Conservation (phyloP, 352 stramenopile species). For the Salisapilia sapeloensis region DNA sequence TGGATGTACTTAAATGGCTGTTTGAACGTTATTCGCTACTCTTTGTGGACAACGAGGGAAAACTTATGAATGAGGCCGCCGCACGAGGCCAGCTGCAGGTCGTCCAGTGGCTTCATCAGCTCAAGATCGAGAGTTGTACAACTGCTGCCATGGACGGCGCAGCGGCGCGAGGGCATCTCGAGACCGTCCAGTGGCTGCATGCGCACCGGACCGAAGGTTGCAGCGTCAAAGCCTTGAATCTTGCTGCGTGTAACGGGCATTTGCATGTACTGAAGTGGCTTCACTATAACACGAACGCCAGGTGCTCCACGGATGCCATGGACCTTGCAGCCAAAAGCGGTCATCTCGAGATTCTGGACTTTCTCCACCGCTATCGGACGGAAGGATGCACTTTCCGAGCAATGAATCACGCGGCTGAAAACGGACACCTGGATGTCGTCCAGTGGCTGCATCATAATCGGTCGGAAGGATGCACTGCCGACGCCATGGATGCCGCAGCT, state of each 20-base stretch:
- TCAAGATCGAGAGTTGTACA: slow-evolving; percentile 15
- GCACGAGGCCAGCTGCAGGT: slow-evolving; percentile 7
- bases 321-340: slow-evolving; percentile 5
- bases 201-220: slow-evolving; percentile 10
- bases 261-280: slow-evolving; percentile 3
- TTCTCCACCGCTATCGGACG: slow-evolving; percentile 2
- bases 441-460: neutral
- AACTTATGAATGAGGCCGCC: slow-evolving; percentile 10
- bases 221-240: slow-evolving; percentile 6
- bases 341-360: slow-evolving; percentile 3
- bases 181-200: slow-evolving; percentile 14
- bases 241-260: slow-evolving; percentile 9
- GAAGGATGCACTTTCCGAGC: slow-evolving; percentile 4
- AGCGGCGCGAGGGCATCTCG: slow-evolving; percentile 16
- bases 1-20: slow-evolving; percentile 19
- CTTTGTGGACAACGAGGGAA: slow-evolving; percentile 1
- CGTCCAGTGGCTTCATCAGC: slow-evolving; percentile 10
- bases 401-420: slow-evolving; percentile 5
- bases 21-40: slow-evolving; percentile 2
- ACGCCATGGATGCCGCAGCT: neutral
- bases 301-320: slow-evolving; percentile 4
- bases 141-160: slow-evolving; percentile 25
- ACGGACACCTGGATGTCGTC: slow-evolving; percentile 4
- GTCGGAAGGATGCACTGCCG: neutral
- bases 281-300: neutral